Base-by-base conservation (phyloP, 2,329 filamentous ascomycete species). In the Fusarium neocosmosporiellum region DNA sequence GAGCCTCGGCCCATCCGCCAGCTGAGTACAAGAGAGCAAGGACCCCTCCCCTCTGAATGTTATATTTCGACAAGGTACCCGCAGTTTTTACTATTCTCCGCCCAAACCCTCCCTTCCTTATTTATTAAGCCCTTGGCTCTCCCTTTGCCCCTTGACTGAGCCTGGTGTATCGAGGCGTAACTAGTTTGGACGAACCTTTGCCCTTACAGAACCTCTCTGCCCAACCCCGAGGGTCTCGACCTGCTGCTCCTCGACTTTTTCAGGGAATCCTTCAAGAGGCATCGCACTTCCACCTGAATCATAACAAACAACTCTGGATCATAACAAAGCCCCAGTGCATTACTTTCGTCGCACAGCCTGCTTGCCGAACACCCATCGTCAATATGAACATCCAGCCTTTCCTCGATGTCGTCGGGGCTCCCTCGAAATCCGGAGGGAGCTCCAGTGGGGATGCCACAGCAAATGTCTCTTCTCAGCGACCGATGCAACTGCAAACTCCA, bases 1-100 rank as follows among this genome's bases (percentile, higher is more conserved):
- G 27, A 62, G 75, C 75, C 73, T 77, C 65, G 66, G 77, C 75
- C 72, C 68, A 61, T 63, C 66, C 63, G 59, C 59, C 65, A 69
- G 67, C 65, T 41, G 69, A 76, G 74, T 81, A 81, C 79, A 81
- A 81, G 78, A 80, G 71, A 74, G 66, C 66, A 63, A 69, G 61
- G 60, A 48, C 66, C 77, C 80, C 76, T 79, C 76, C 66, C 70
- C 63, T 74, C 67, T 70, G 62, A 73, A 72, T 69, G 63, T 70
- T 67, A 73, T 73, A 72, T 73, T 37, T 59, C 66, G 65, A 65
- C 64, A 54, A 66, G 55, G 61, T 68, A 55, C 71, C 72, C 69
- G 65, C 55, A 69, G 69, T 78, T 63, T 69, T 69, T 69, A 69
- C 68, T 68, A 69, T 69, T 70, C 64, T 72, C 68, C 63, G 59